Evolutionary conservation across 805 yeast species (phyloP).

Genomic region (Peterozyma toletana): DNA sequence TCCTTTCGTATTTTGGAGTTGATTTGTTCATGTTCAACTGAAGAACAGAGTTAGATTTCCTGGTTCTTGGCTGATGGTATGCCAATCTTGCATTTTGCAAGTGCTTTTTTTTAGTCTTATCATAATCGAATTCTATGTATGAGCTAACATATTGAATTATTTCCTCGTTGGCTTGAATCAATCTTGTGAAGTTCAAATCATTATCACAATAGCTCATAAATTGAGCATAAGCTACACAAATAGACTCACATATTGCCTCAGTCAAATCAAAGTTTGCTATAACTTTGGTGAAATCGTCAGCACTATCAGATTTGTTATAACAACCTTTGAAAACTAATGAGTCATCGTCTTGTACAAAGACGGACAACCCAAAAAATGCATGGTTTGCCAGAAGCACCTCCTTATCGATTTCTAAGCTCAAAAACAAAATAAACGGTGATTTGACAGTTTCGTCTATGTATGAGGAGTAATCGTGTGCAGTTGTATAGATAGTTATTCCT

Average conservation of each 20-base stretch:
- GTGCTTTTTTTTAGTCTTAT: not conserved
- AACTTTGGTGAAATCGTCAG: constrained; percentile 12
- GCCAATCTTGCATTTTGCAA: too few species aligned
- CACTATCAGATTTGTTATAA: constrained; percentile 12
- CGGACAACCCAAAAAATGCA: constrained; percentile 42
- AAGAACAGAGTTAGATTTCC: not conserved
- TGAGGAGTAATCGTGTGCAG: constrained; percentile 57
- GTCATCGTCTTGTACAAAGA: constrained; percentile 27
- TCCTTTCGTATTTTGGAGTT: not conserved
- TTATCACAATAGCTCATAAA: not conserved
- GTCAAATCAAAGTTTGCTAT: constrained; percentile 10
- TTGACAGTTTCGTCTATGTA: constrained; percentile 49
- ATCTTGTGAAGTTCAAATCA: not conserved
- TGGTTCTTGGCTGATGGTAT: too few species aligned
- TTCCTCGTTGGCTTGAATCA: not conserved
- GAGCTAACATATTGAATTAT: not conserved
- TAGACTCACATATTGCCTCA: not conserved
- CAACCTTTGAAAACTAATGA: constrained; percentile 12
- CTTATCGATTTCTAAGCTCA: constrained; percentile 45
- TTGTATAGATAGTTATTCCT: constrained; percentile 42
- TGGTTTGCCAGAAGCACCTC: constrained; percentile 26
- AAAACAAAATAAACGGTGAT: constrained; percentile 58
- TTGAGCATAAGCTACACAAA: constrained; percentile 1
- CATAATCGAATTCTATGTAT: not conserved
- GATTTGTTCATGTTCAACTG: not conserved